Conservation (phyloP, 495 filamentous ascomycete genomes). For the Hyaloscypha variabilis region DNA sequence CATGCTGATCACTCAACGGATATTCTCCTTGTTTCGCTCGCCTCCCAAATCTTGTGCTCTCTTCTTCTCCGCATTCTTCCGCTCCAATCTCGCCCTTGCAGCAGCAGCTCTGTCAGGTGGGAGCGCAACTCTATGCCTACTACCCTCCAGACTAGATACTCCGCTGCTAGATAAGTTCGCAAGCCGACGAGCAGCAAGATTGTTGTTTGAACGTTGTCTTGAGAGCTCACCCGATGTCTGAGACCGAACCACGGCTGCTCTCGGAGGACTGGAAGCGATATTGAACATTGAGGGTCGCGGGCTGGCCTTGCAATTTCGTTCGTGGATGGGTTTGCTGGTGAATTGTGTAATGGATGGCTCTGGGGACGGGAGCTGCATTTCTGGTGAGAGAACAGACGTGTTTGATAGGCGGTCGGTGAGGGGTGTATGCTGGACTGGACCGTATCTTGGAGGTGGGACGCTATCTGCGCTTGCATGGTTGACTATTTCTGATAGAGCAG, state of each 20-base stretch:
- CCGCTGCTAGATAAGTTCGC: constrained; percentile 32
- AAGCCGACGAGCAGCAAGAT: constrained; percentile 34
- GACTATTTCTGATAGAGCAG: constrained; percentile 29
- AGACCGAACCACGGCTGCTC: constrained; percentile 30
- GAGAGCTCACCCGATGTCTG: constrained; percentile 39
- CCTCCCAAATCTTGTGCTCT: constrained; percentile 15
- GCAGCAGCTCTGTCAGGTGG: constrained; percentile 63
- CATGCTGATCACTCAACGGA: constrained; percentile 17
- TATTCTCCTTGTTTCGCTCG: constrained; percentile 24
- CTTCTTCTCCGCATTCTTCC: constrained; percentile 49
- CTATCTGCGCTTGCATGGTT: constrained; percentile 23
- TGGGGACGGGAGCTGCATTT: constrained; percentile 22
- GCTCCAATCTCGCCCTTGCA: constrained; percentile 64
- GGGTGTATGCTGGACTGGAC: constrained; percentile 23
- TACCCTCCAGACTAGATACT: constrained; percentile 34
- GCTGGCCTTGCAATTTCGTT: constrained; percentile 22
- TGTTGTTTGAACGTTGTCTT: constrained; percentile 30
- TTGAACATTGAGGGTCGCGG: constrained; percentile 33
- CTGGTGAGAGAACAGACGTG: constrained; percentile 11
- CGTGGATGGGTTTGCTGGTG: constrained; percentile 12
- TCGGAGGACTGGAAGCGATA: constrained; percentile 31
- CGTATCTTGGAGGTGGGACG: constrained; percentile 10
- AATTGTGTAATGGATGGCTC: constrained; percentile 19
- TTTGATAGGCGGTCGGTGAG: constrained; percentile 19
- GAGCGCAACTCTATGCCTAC: constrained; percentile 46